phyloP scores from a whole-genome alignment of 495 filamentous ascomycete genomes.

The Collariella sp. region DNA sequence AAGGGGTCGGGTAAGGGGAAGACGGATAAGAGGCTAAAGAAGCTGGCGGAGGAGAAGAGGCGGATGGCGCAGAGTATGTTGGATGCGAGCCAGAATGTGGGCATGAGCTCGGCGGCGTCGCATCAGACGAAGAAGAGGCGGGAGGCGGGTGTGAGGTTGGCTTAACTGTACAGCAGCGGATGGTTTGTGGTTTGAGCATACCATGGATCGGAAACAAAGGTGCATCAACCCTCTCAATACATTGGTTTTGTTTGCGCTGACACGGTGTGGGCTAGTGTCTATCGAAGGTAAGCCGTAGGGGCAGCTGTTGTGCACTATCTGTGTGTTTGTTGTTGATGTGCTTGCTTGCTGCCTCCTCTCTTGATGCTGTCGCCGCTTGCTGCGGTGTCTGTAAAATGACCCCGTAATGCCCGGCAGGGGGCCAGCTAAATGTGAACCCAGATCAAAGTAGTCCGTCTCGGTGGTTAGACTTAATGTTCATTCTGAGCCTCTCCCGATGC shows the following conservation, averaged over 20 bases:
- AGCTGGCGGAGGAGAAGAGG: conserved; percentile 92
- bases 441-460: too few relatives aligned
- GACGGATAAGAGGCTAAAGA: conserved; percentile 93
- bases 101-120: conserved; percentile 72
- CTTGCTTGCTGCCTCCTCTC: too few relatives aligned
- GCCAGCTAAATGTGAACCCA: too few relatives aligned
- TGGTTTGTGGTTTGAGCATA: too few relatives aligned
- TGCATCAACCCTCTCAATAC: conserved; percentile 8
- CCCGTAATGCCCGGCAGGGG: too few relatives aligned
- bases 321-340: too few relatives aligned
- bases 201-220: conserved; percentile 3
- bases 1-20: conserved; percentile 97
- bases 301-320: not conserved
- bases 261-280: conserved; percentile 2
- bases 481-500: too few relatives aligned
- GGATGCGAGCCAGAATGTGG: conserved; percentile 71
- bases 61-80: conserved; percentile 70
- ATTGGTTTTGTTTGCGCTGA: conserved; percentile 3
- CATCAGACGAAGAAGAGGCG: conserved; percentile 71
- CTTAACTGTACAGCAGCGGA: conserved; percentile 27
- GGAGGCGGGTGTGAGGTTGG: conserved; percentile 83
- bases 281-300: conserved; percentile 9
- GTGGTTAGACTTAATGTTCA: too few relatives aligned
- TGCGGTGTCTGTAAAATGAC: too few relatives aligned
- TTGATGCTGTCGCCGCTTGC: too few relatives aligned